Evolutionary conservation across 2,329 filamentous ascomycete species (phyloP).

Genomic region (Neofusicoccum kwambonambiense): DNA sequence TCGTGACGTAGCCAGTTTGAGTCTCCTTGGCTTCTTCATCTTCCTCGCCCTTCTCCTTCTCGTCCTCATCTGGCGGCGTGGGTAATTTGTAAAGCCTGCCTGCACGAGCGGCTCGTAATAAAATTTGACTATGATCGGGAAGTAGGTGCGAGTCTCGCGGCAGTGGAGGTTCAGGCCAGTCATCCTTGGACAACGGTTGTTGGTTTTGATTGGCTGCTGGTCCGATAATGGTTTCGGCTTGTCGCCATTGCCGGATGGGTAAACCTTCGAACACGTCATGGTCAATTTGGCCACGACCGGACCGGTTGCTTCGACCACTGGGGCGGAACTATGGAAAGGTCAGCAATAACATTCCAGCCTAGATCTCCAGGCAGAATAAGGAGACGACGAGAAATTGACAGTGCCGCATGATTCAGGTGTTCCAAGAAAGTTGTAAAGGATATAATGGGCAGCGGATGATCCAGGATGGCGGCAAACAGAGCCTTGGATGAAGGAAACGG

Average conservation of each 20-base stretch:
- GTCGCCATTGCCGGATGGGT: slow-evolving; percentile 87
- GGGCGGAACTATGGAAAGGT: slow-evolving; percentile 50
- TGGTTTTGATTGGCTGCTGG: slow-evolving; percentile 60
- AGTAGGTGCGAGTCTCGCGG: slow-evolving; percentile 80
- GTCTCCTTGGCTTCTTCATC: slow-evolving; percentile 43
- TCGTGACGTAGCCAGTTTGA: slow-evolving; percentile 54
- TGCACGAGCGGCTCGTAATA: slow-evolving; percentile 77
- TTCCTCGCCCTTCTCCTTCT: slow-evolving; percentile 49
- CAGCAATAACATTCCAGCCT: neutral
- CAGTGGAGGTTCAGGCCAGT: slow-evolving; percentile 82
- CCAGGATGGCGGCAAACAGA: too few species aligned
- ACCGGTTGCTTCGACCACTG: slow-evolving; percentile 57
- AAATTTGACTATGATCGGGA: slow-evolving; percentile 74
- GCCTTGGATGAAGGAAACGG: too few species aligned
- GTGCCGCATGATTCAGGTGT: too few species aligned
- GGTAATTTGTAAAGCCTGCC: slow-evolving; percentile 74
- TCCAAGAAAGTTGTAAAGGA: too few species aligned
- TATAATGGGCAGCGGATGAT: too few species aligned
- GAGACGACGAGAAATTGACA: neutral
- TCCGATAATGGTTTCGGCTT: slow-evolving; percentile 64
- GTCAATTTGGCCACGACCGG: slow-evolving; percentile 58
- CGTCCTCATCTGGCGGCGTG: slow-evolving; percentile 61
- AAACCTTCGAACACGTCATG: slow-evolving; percentile 71
- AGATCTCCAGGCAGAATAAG: neutral
- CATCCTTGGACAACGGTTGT: slow-evolving; percentile 45